Base-by-base conservation (phyloP, 176 grass and related monocot species). In the Elymus sibiricus region DNA sequence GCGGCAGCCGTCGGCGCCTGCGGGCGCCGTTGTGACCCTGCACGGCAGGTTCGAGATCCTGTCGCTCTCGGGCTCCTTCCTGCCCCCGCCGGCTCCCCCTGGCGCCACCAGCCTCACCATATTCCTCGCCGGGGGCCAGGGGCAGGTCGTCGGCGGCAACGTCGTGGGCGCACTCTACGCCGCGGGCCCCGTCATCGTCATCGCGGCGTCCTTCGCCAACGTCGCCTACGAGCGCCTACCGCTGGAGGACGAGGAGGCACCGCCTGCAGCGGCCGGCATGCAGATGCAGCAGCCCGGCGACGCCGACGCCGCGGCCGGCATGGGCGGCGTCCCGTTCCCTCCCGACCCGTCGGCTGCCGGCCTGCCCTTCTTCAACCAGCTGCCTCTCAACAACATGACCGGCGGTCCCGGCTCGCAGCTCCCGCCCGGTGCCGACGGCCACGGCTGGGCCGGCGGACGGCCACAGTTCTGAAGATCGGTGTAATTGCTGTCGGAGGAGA, bases 11-110 rank as follows among this genome's bases (percentile, higher is more conserved):
- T 92, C 97, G 19, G 88, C 97, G 29, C 89, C 89, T 2, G 55
- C 92, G 7, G 97, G 97, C 6, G 74, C 90, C 67, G 94, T 99
- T 15, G 92, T 94, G 61, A 88, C 94, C 19, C 83, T 99, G 79
- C 97, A 96, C 76, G 97, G 97, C 70, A 93, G 94, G 68, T 99
- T 99, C 79, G 97, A 99, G 90, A 99, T 99, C 88, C 82, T 99
- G 59, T 95, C 94, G 25, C 92, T 99, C 79, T 92, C 94, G 16
- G 97, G 97, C 7, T 99, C 97, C 46, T 99, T 99, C 90, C 97
- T 99, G 72, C 97, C 97, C 0, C 97, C 97, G 38, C 97, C 97
- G 1, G 97, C 97, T 2, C 97, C 97, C 0, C 92, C 94, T 1
- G 97, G 97, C 6, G 97, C 97, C 34, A 99, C 97, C 49, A 99